Evolutionary conservation across 2,329 filamentous ascomycete species (phyloP).

Genomic region (Beauveria pseudobassiana): DNA sequence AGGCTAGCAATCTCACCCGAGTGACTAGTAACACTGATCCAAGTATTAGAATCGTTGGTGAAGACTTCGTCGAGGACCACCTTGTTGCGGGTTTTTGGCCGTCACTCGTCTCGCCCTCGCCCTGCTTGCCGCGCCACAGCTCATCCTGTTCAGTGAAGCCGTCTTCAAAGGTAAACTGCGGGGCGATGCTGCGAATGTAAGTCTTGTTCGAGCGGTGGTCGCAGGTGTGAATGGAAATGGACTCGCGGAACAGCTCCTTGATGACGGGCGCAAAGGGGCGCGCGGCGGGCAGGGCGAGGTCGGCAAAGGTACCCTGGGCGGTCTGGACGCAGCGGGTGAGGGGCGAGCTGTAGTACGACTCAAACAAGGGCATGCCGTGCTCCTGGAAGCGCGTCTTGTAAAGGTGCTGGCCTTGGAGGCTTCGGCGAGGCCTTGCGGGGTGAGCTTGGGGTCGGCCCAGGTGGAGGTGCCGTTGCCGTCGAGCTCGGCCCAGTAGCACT

Average conservation of each 20-base stretch:
- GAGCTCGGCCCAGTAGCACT: constrained; percentile 58
- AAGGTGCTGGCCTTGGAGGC: constrained; percentile 49
- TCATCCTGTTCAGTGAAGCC: constrained; percentile 51
- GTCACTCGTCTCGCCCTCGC: constrained; percentile 32
- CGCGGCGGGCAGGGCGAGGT: constrained; percentile 41
- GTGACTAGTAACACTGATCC: constrained; percentile 54
- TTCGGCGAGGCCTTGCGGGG: constrained; percentile 47
- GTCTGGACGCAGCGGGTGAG: constrained; percentile 57
- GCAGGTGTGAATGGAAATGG: constrained; percentile 61
- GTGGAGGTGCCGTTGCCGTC: constrained; percentile 55
- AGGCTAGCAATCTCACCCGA: constrained; percentile 48
- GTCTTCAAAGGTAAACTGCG: constrained; percentile 47
- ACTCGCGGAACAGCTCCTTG: constrained; percentile 60
- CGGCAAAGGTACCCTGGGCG: constrained; percentile 52
- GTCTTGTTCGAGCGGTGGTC: constrained; percentile 51
- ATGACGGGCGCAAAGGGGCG: constrained; percentile 49
- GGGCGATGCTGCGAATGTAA: constrained; percentile 45
- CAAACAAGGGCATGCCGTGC: constrained; percentile 51
- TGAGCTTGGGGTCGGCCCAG: constrained; percentile 60
- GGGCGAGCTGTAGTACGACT: constrained; percentile 59
- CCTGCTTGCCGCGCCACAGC: constrained; percentile 31
- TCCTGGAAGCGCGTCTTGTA: constrained; percentile 45
- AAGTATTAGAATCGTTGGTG: constrained; percentile 41
- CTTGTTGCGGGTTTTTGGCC: constrained; percentile 45
- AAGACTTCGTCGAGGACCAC: constrained; percentile 51